Evolutionary conservation across 306 rosid species (phyloP).

Genomic region (Alnus rubra): DNA sequence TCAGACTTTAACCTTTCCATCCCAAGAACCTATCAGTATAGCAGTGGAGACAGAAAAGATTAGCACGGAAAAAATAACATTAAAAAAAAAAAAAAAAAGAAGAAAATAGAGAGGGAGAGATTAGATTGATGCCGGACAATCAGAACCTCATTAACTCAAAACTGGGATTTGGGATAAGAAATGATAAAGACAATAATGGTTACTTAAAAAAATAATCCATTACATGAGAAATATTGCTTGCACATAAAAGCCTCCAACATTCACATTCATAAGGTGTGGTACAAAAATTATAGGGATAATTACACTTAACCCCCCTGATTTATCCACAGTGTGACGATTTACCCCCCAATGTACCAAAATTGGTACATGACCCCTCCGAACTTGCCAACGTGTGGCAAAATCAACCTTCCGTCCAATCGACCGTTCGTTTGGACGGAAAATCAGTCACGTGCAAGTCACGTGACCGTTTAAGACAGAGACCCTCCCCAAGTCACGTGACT

Average conservation of each 20-base stretch:
- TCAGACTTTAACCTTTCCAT: constrained; percentile 77
- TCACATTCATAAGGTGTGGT: not conserved
- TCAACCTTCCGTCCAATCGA: too few species aligned
- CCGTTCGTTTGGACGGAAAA: too few species aligned
- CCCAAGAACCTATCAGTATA: constrained; percentile 64
- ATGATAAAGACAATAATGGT: not conserved
- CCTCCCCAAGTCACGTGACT: too few species aligned
- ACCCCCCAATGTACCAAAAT: too few species aligned
- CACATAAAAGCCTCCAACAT: not conserved
- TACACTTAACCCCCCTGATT: too few species aligned
- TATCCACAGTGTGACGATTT: too few species aligned
- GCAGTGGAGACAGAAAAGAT: not conserved
- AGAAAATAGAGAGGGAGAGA: not conserved
- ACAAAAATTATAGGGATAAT: not conserved
- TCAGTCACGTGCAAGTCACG: too few species aligned
- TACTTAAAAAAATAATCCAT: not conserved
- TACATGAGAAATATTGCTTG: not conserved
- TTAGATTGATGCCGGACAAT: not conserved
- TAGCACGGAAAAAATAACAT: not conserved
- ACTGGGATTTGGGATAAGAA: not conserved
- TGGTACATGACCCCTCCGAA: too few species aligned
- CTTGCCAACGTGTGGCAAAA: too few species aligned
- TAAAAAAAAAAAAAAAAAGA: not conserved
- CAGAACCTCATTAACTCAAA: not conserved
- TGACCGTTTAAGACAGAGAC: too few species aligned